Conservation (phyloP, 768 basidiomycete genomes). For the Mycena sanguinolenta region DNA sequence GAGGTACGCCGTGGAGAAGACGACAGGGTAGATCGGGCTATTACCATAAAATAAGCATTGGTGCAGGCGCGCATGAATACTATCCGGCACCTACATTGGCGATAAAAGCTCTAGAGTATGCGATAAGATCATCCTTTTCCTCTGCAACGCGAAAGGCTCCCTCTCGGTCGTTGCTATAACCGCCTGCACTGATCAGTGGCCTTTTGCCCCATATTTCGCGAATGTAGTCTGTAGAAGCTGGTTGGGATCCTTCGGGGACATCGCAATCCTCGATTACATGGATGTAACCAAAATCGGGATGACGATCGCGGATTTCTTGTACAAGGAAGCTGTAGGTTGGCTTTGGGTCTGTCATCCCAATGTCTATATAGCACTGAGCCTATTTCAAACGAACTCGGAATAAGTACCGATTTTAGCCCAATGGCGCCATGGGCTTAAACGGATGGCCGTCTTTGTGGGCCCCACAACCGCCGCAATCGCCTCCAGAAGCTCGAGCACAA, state of each 20-base stretch:
- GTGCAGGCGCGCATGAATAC: too few relatives aligned
- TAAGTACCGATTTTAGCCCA: constrained; percentile 14
- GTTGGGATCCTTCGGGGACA: neutral
- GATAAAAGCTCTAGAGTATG: constrained; percentile 40
- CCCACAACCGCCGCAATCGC: constrained; percentile 68
- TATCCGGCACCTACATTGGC: constrained; percentile 47
- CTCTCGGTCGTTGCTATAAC: constrained; percentile 53
- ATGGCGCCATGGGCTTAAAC: constrained; percentile 70
- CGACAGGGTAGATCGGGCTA: constrained; percentile 47
- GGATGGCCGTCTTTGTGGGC: constrained; percentile 63
- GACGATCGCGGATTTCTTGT: constrained; percentile 39
- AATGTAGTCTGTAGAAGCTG: constrained; percentile 58
- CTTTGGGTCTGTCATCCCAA: constrained; percentile 5
- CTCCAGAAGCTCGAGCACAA: constrained; percentile 67
- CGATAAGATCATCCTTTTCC: constrained; percentile 36
- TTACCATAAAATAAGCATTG: constrained; percentile 6
- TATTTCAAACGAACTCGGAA: neutral
- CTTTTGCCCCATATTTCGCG: constrained; percentile 60
- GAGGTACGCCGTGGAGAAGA: constrained; percentile 39
- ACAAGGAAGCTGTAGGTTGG: constrained; percentile 51
- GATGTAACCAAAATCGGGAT: constrained; percentile 58
- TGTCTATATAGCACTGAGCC: neutral
- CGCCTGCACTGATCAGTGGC: constrained; percentile 58
- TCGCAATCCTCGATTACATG: constrained; percentile 50
- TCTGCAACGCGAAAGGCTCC: constrained; percentile 54